Conservation (phyloP, 768 basidiomycete genomes). For the Phylloporus arenicola region DNA sequence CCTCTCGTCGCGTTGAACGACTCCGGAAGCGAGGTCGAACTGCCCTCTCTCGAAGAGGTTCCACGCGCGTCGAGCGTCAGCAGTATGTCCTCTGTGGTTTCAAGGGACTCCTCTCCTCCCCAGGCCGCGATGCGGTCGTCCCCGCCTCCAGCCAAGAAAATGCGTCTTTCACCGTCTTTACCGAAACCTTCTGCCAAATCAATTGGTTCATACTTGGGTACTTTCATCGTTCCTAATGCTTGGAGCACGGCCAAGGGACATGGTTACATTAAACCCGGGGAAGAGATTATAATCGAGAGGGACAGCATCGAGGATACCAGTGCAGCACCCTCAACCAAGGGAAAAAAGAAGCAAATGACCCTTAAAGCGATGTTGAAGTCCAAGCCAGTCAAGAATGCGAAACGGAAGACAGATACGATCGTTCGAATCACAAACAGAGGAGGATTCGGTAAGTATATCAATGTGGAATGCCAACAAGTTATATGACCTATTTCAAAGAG, state of each 20-base stretch:
- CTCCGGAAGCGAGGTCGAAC: conserved; percentile 32
- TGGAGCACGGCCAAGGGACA: conserved; percentile 76
- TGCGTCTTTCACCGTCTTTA: conserved; percentile 38
- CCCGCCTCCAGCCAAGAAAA: conserved; percentile 46
- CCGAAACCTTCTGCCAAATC: conserved; percentile 11
- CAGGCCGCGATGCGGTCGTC: conserved; percentile 6
- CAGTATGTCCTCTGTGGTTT: conserved; percentile 31
- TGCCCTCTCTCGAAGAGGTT: conserved; percentile 28
- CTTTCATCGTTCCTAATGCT: conserved; percentile 63
- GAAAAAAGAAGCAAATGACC: conserved; percentile 58
- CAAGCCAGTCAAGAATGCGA: conserved; percentile 40
- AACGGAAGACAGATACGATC: conserved; percentile 56
- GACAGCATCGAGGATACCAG: conserved; percentile 39
- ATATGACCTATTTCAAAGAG: conserved; percentile 38
- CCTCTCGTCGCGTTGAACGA: conserved; percentile 30
- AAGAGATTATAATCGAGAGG: conserved; percentile 53
- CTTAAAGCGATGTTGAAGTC: conserved; percentile 63
- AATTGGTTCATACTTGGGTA: conserved; percentile 53
- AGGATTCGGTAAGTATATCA: conserved; percentile 52
- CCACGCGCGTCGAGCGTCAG: conserved; percentile 40
- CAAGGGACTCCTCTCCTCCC: conserved; percentile 27
- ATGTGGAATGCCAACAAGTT: not conserved
- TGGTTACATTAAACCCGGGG: conserved; percentile 62
- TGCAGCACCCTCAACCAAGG: conserved; percentile 22
- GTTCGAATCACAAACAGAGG: conserved; percentile 60